These are phyloP conservation scores for Zalaria sp. DNA, from an alignment of 2,329 filamentous ascomycete genomes.

Conservation along the genomic window DNA sequence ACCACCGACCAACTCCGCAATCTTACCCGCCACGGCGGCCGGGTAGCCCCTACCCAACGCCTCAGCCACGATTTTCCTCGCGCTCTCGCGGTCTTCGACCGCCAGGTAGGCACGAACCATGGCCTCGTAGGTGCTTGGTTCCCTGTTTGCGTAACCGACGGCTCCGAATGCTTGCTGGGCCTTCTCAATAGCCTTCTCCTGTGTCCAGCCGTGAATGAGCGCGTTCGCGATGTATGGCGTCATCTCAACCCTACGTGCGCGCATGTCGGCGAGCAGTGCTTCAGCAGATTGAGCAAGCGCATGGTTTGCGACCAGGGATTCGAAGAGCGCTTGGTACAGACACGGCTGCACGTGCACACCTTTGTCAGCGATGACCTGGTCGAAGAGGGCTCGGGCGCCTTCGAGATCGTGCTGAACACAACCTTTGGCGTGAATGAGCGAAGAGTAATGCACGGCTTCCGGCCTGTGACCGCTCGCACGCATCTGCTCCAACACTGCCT, in stretches of 20 bases:
- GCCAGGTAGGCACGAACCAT: constrained; percentile 92
- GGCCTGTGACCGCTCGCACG: constrained; percentile 58
- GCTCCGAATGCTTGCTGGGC: constrained; percentile 65
- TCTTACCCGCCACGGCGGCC: constrained; percentile 81
- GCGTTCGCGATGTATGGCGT: constrained; percentile 98
- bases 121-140: constrained; percentile 96
- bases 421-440: constrained; percentile 87
- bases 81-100: constrained; percentile 63
- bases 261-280: constrained; percentile 63
- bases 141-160: constrained; percentile 65
- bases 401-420: constrained; percentile 87
- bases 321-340: constrained; percentile 92
- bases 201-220: constrained; percentile 91
- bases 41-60: constrained; percentile 87
- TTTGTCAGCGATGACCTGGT: constrained; percentile 57
- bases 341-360: constrained; percentile 63
- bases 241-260: constrained; percentile 57
- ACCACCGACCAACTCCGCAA: constrained; percentile 61
- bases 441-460: constrained; percentile 90
- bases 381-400: constrained; percentile 69
- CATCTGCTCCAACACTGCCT: constrained; percentile 69
- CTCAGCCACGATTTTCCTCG: constrained; percentile 70
- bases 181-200: constrained; percentile 65
- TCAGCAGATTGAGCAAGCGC: constrained; percentile 59
- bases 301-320: constrained; percentile 93